Percentiles rank a stretch among this genome's conserved stretches.
Evolutionary conservation across 208 protist species (phyloP).

Genomic region (Balamuthia mandrillaris): DNA sequence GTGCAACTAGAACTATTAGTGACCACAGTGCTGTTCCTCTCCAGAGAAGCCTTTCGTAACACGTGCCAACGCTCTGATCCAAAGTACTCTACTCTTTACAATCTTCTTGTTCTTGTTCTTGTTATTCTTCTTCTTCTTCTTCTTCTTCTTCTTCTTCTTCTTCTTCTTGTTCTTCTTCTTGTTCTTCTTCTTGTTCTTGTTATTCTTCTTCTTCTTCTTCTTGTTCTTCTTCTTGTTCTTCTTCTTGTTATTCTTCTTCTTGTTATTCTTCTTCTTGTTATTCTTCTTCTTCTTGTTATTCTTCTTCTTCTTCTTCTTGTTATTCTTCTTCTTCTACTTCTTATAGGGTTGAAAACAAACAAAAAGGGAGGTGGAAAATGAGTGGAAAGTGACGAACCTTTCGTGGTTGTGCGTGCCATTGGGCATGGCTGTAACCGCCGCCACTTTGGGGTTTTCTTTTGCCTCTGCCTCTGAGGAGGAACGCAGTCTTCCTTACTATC

Average conservation of each 20-base stretch:
- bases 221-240: neutral
- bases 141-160: neutral
- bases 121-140: neutral
- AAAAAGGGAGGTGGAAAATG: neutral
- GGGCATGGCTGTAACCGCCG: neutral
- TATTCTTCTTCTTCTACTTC: neutral
- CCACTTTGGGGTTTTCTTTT: neutral
- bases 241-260: neutral
- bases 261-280: neutral
- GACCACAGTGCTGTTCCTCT: constrained; percentile 9
- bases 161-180: neutral
- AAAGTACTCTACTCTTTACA: neutral
- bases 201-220: neutral
- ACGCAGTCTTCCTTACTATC: neutral
- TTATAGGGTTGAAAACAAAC: neutral
- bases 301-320: neutral
- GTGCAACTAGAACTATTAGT: constrained; percentile 7
- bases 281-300: neutral
- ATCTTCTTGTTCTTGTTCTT: neutral
- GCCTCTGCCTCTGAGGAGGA: neutral
- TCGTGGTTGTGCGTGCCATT: neutral
- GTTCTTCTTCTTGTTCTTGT: neutral
- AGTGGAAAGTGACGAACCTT: constrained; percentile 6
- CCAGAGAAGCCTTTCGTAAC: constrained; percentile 2
- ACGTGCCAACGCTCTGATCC: neutral